A percentile compares a stretch with the other conserved stretches of the same genome.
Conservation (phyloP, 106 monocot genomes). For the Hemerocallis citrina region DNA sequence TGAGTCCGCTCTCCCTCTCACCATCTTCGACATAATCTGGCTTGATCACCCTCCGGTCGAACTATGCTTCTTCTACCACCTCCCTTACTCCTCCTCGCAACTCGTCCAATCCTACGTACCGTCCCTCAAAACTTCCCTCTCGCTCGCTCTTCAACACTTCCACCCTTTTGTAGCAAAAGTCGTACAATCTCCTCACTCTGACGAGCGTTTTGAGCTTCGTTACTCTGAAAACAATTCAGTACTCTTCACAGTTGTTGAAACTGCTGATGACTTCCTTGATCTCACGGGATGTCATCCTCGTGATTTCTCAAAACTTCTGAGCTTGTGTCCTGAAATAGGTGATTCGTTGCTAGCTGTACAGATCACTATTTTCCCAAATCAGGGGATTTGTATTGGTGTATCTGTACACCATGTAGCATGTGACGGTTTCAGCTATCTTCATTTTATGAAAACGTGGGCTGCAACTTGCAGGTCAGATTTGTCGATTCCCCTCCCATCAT, state of each 20-base stretch:
- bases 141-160: constrained; percentile 32
- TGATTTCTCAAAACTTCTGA: background rate
- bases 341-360: constrained; percentile 32
- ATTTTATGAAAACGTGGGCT: constrained; percentile 41
- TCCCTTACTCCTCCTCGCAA: background rate
- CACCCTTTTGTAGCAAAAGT: constrained; percentile 29
- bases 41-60: constrained; percentile 23
- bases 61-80: constrained; percentile 37
- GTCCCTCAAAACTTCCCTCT: constrained; percentile 30
- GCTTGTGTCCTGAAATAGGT: background rate
- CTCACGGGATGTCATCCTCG: constrained; percentile 14
- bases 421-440: constrained; percentile 27
- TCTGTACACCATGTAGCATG: constrained; percentile 20
- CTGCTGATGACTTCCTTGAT: constrained; percentile 6
- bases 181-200: background rate
- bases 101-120: too few relatives aligned
- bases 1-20: constrained; percentile 7
- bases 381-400: constrained; percentile 23
- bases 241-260: constrained; percentile 1
- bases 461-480: constrained; percentile 1
- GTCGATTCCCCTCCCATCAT: constrained; percentile 11
- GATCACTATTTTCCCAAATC: constrained; percentile 27
- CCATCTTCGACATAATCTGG: constrained; percentile 28
- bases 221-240: constrained; percentile 10
- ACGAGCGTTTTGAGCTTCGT: too few relatives aligned